A percentile compares a stretch with the other conserved stretches of the same genome.
phyloP scores from a whole-genome alignment of 1,284 basidiomycete species.

The Trichosporon sp. region DNA sequence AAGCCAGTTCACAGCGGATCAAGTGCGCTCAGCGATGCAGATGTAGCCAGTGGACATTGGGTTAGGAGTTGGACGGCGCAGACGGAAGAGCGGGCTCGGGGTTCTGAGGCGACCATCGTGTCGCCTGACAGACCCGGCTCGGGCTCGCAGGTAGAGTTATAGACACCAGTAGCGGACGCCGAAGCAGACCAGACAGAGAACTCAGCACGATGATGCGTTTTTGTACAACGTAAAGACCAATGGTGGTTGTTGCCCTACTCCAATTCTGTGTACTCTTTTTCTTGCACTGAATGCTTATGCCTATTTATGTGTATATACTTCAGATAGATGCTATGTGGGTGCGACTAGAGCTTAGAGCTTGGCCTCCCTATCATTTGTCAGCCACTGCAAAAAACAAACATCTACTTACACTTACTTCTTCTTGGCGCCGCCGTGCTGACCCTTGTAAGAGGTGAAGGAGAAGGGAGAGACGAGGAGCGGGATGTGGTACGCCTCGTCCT shows the following conservation, averaged over 20 bases:
- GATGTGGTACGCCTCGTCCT: constrained; percentile 79
- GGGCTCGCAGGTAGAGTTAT: background rate
- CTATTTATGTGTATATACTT: background rate
- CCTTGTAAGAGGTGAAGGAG: constrained; percentile 76
- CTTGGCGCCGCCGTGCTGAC: constrained; percentile 2
- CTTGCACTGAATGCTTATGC: background rate
- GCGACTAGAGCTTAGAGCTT: background rate
- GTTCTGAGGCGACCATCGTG: background rate
- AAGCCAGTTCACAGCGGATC: too few relatives aligned
- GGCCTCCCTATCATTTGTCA: background rate
- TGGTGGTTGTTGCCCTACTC: too few relatives aligned
- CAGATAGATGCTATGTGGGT: background rate
- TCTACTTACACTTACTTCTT: background rate
- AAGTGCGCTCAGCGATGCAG: background rate
- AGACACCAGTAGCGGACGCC: background rate
- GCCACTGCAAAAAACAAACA: background rate
- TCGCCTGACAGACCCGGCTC: background rate
- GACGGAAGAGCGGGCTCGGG: background rate
- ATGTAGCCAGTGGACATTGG: background rate
- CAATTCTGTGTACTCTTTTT: background rate
- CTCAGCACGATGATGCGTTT: background rate
- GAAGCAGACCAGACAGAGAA: background rate
- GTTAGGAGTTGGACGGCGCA: too few relatives aligned
- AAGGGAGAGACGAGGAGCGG: constrained; percentile 86
- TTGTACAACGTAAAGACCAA: background rate